A percentile compares a stretch with the other conserved stretches of the same genome.
These are phyloP conservation scores for Vachellia pachyceras DNA, from an alignment of 306 rosid species.

Conservation along the genomic window DNA sequence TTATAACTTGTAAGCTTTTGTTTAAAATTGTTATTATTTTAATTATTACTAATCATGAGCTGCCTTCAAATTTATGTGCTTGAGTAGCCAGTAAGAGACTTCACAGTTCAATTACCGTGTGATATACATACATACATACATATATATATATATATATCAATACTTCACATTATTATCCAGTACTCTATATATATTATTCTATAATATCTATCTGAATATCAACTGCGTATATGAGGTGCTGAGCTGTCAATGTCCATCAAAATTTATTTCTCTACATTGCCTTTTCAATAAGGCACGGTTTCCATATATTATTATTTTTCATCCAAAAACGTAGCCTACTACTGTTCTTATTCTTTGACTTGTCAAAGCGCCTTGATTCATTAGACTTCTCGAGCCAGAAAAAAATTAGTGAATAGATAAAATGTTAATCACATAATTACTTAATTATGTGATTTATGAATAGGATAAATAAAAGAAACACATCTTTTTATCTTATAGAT, in stretches of 20 bases:
- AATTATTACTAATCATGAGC: background rate
- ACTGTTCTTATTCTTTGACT: background rate
- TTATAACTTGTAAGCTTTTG: background rate
- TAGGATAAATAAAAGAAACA: too few relatives aligned
- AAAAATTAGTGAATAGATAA: background rate
- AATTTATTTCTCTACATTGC: constrained; percentile 21
- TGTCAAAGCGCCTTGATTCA: constrained; percentile 21
- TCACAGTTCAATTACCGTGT: constrained; percentile 2
- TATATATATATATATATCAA: background rate
- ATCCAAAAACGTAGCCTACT: background rate
- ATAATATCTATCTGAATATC: constrained; percentile 4
- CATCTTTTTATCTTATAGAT: too few relatives aligned
- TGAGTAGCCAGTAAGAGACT: background rate
- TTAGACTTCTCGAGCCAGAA: background rate
- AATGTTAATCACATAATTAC: background rate
- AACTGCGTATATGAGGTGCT: constrained; percentile 6
- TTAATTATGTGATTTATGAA: background rate
- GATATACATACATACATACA: background rate
- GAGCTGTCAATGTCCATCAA: constrained; percentile 27
- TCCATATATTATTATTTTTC: background rate
- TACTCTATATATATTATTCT: background rate
- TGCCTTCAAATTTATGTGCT: constrained; percentile 7
- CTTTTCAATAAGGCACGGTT: background rate
- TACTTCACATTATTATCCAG: background rate
- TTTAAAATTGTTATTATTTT: background rate